Base-by-base conservation (phyloP, 441 rosid genomes). In the Eruca vesicaria region DNA sequence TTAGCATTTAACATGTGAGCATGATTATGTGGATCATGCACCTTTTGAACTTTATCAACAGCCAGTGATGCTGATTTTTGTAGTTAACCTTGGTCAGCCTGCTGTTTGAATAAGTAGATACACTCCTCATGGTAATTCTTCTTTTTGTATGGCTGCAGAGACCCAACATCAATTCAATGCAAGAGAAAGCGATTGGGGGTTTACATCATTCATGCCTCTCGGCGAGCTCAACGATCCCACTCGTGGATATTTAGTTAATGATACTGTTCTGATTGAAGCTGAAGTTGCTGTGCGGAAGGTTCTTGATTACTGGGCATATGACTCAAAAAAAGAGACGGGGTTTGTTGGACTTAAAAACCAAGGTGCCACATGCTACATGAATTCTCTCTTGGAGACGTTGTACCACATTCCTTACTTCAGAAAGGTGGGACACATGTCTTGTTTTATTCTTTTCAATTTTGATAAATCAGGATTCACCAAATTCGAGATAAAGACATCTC, bases 281-380 rank as follows among this genome's bases (percentile, higher is more conserved):
- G 97, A 91, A 82, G 97, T 93, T 77, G 84, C 74, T 79, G 94
- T 89, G n/a, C 88, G 90, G 35, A 91, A 87, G 82, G 82, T 88
- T 82, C 72, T 83, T 68, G 98, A 91, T 76, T 87, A 90, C 78
- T 91, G 97, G 97, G 75, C 97, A 33, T 93, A 90, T 61, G 96
- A 93, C 85, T 93, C 98, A 26, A 93, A 88, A 75, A 93, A 91
- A 80, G 97, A 93, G 88, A 93, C 98, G 28, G 97, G 98, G 57
- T 93, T 80, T 84, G 98, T 93, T 63, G 98, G 97, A 52, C 91
- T 93, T 36, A 93, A 93, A 85, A 93, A 93, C 80, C 98, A 93
- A 84, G 98, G 98, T 75, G 98, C 98, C 4, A 91, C 98, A 43
- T 90, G 97, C 74, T 93, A 93, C 79, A 92, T 91, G 94, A 94